A percentile compares a stretch with the other conserved stretches of the same genome.
Evolutionary conservation across 495 filamentous ascomycete species (phyloP).

Genomic region (Astrothelium macrocarpum): DNA sequence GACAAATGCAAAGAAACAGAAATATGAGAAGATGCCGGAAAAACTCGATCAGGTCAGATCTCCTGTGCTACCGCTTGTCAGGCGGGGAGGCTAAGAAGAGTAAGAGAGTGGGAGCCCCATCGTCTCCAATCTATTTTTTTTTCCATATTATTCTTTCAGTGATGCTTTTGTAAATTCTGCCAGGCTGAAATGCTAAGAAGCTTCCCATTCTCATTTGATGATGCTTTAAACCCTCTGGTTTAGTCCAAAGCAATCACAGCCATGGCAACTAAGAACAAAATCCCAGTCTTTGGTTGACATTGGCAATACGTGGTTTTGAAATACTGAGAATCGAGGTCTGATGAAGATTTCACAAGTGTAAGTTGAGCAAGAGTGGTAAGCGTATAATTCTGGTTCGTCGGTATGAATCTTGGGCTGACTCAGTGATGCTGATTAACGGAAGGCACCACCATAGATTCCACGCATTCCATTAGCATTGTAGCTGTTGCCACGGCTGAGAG

Average conservation of each 20-base stretch:
- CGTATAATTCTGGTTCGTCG: background rate
- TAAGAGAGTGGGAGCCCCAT: background rate
- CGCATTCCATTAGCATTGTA: slow-evolving; percentile 34
- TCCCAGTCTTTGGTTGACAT: background rate
- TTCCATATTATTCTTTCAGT: background rate
- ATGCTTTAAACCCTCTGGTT: background rate
- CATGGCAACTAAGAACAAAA: background rate
- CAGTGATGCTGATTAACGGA: slow-evolving; percentile 33
- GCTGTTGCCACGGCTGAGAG: slow-evolving; percentile 51
- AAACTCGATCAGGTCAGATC: background rate
- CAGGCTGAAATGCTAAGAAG: background rate
- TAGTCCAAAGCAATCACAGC: slow-evolving; percentile 1
- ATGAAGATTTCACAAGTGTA: background rate
- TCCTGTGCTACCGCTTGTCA: background rate
- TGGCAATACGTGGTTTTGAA: slow-evolving; percentile 1
- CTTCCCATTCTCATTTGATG: background rate
- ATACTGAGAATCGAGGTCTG: background rate
- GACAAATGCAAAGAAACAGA: slow-evolving; percentile 1
- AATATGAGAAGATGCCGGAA: slow-evolving; percentile 2
- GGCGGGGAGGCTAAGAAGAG: background rate
- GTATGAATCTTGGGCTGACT: background rate
- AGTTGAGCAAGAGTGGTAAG: background rate
- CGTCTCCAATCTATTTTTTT: background rate
- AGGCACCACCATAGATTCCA: slow-evolving; percentile 33
- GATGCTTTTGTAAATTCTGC: background rate